phyloP scores from a whole-genome alignment of 1,284 basidiomycete genomes.

The Chiua sp. region DNA sequence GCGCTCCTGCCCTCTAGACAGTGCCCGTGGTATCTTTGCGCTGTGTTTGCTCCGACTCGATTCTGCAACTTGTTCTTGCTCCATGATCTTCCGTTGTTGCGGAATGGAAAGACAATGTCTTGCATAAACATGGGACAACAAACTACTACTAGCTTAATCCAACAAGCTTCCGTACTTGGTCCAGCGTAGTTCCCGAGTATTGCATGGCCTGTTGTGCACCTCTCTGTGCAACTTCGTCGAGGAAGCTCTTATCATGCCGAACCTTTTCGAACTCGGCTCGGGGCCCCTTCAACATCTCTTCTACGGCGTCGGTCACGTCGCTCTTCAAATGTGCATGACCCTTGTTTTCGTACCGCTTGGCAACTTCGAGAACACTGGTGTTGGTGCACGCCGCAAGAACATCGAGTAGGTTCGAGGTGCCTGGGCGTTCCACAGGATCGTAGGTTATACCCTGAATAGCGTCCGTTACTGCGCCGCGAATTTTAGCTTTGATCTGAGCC shows the following conservation, averaged over 20 bases:
- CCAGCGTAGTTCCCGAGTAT: conserved; percentile 68
- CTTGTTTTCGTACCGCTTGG: conserved; percentile 57
- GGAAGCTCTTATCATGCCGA: conserved; percentile 62
- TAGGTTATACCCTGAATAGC: conserved; percentile 75
- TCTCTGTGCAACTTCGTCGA: conserved; percentile 64
- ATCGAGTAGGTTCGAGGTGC: conserved; percentile 82
- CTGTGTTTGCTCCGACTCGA: not conserved
- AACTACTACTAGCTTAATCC: conserved; percentile 55
- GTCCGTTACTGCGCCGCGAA: conserved; percentile 88
- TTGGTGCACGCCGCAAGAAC: conserved; percentile 77
- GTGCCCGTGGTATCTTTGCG: conserved; percentile 21
- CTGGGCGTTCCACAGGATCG: conserved; percentile 79
- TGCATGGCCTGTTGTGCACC: conserved; percentile 72
- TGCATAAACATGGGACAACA: conserved; percentile 27
- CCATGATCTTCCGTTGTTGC: not conserved
- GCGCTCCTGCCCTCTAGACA: conserved; percentile 62
- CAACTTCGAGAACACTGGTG: conserved; percentile 53
- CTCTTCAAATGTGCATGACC: conserved; percentile 75
- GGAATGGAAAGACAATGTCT: not conserved
- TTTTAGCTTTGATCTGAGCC: conserved; percentile 68
- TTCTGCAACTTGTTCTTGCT: not conserved
- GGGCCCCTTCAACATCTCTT: conserved; percentile 72
- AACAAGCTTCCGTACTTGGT: conserved; percentile 66
- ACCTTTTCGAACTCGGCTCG: conserved; percentile 74
- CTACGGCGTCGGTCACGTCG: conserved; percentile 76